phyloP scores from a whole-genome alignment of 208 protist species.

The Balamuthia mandrillaris region DNA sequence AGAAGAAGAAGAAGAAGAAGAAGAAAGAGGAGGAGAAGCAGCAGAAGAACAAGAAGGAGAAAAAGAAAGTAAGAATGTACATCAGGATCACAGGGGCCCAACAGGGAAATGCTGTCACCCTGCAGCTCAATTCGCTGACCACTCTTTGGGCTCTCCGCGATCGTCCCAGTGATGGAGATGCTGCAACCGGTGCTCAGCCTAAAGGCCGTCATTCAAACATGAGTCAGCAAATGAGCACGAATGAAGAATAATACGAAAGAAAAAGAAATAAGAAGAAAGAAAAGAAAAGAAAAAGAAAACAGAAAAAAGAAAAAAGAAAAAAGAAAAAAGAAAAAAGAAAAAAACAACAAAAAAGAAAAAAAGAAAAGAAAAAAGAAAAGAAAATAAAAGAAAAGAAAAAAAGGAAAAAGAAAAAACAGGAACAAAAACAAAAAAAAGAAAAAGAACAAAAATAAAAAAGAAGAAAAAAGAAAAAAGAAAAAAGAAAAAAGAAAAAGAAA shows the following conservation, averaged over 20 bases:
- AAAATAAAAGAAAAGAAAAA: background rate
- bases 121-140: slow-evolving; percentile 3
- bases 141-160: slow-evolving; percentile 16
- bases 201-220: background rate
- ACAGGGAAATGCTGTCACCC: background rate
- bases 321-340: background rate
- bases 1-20: background rate
- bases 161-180: background rate
- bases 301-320: background rate
- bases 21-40: background rate
- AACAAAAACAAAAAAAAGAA: background rate
- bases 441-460: too few species aligned
- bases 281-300: background rate
- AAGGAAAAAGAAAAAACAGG: too few species aligned
- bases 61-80: background rate
- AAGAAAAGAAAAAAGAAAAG: too few species aligned
- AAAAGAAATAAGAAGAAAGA: background rate
- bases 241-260: background rate
- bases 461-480: too few species aligned
- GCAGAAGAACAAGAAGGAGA: background rate
- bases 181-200: slow-evolving; percentile 18
- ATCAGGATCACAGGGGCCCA: slow-evolving; percentile 26
- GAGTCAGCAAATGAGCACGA: background rate
- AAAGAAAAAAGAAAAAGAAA: too few species aligned
- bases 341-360: background rate